Evolutionary conservation across 2,329 filamentous ascomycete genomes (phyloP).

Genomic region (Penicillium sp.): DNA sequence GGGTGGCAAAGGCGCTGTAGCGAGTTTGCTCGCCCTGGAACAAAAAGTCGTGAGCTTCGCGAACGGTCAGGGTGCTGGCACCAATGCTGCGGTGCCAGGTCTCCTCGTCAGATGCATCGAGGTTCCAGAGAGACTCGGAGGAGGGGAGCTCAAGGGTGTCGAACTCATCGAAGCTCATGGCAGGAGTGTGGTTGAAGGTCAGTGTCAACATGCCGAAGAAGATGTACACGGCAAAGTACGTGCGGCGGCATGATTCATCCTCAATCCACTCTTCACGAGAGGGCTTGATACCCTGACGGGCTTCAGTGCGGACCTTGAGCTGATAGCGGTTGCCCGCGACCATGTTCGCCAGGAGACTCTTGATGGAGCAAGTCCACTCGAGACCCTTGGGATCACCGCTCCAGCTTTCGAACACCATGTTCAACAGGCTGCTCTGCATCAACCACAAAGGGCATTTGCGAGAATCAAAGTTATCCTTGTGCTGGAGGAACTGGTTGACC

Average conservation of each 20-base stretch:
- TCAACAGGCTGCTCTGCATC: conserved; percentile 93
- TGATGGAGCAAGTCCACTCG: conserved; percentile 98
- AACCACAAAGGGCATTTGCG: conserved; percentile 96
- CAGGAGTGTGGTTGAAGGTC: conserved; percentile 96
- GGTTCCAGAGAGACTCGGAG: conserved; percentile 90
- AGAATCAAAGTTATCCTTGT: conserved; percentile 98
- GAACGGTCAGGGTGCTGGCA: conserved; percentile 74
- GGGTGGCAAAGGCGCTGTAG: conserved; percentile 94
- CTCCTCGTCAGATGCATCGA: conserved; percentile 70
- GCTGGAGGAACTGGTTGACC: conserved; percentile 93
- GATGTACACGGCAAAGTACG: conserved; percentile 98
- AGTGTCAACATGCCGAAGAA: conserved; percentile 94
- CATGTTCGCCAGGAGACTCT: conserved; percentile 97
- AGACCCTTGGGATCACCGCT: conserved; percentile 95
- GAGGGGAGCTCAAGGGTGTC: conserved; percentile 89
- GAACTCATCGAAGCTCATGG: conserved; percentile 97
- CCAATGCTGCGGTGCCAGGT: conserved; percentile 78
- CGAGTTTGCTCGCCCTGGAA: conserved; percentile 87
- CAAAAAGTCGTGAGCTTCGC: conserved; percentile 88
- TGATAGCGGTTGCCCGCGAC: conserved; percentile 96
- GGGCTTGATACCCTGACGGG: conserved; percentile 69
- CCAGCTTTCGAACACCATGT: conserved; percentile 99
- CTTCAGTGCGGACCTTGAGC: conserved; percentile 86
- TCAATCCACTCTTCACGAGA: conserved; percentile 90
- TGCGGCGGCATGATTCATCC: conserved; percentile 91